Evolutionary conservation across 768 basidiomycete genomes (phyloP), one percentile per base, ranked within the genome.

Genomic region (Pisolithus tinctorius): DNA sequence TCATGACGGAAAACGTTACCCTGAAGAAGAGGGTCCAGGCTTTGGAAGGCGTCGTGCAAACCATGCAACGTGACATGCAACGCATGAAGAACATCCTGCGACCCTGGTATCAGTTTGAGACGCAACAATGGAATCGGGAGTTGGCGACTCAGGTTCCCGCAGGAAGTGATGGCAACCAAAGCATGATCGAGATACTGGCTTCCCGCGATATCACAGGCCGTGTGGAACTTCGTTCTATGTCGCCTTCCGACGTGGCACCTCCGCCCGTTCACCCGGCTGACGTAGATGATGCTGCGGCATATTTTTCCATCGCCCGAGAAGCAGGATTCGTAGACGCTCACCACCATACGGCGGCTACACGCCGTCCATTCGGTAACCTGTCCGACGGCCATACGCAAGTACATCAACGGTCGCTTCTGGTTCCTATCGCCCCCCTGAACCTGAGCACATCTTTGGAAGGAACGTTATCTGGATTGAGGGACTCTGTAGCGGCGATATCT

Each of bases 1-100:
- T 89, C 4, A 70, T 72, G 37, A 74, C 81, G 50, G 86, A 92
- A 61, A 92, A 92, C 59, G 67, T 75, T 16, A 51, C 80, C 8
- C 74, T 93, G 16, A 78, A 80, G 26, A 74, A 77, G 54, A 75
- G 77, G 30, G 69, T 88, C 8, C 77, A 80, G 11, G 71, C 74
- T 0, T 66, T 88, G 20, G 87, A 90, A 60, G 74, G 74, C 14
- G 66, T 74, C 2, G 61, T 85, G 23, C 73, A 76, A 29, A 63
- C 65, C 4, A 69, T 82, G 60, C 74, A 73, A 46, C 74, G 71
- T 37, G 88, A 93, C 54, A 70, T 89, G 61, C 69, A 72, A 9
- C 67, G 68, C 7, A 72, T 81, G 30, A 80, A 76, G 60, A 66
- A 59, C n/a, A 79, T 76, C 5, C 64, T 93, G 14, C 86, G 86